A percentile compares a stretch with the other conserved stretches of the same genome.
phyloP scores from a whole-genome alignment of 2,329 filamentous ascomycete genomes.

The Coniochaeta prunicola region DNA sequence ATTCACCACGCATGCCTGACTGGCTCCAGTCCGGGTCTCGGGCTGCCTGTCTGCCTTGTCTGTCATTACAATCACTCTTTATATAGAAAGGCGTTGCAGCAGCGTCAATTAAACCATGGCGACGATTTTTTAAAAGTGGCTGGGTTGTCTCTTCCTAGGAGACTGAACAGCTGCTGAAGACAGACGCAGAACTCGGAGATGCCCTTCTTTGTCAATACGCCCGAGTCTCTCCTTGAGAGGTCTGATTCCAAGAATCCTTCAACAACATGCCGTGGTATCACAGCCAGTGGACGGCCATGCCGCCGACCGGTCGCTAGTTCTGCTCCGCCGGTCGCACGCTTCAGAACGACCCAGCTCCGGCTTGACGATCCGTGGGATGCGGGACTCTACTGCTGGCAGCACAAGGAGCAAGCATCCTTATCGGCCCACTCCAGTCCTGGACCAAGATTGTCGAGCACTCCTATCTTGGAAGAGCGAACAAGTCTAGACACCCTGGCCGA shows the following conservation, averaged over 20 bases:
- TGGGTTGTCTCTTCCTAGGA: background rate
- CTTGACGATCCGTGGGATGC: constrained; percentile 47
- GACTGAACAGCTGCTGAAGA: background rate
- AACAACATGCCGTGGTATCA: constrained; percentile 84
- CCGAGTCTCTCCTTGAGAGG: constrained; percentile 71
- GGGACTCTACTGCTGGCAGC: constrained; percentile 86
- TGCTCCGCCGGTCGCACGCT: constrained; percentile 18
- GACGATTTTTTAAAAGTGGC: background rate
- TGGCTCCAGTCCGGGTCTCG: too few species aligned
- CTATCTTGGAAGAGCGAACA: constrained; percentile 56
- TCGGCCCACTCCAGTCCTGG: constrained; percentile 39
- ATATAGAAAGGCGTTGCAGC: too few species aligned
- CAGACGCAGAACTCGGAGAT: constrained; percentile 27
- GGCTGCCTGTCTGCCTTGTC: too few species aligned
- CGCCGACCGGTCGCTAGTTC: constrained; percentile 58
- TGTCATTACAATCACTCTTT: too few species aligned
- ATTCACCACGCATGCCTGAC: background rate
- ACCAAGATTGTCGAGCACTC: constrained; percentile 33
- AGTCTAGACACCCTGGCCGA: constrained; percentile 86
- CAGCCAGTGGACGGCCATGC: constrained; percentile 74
- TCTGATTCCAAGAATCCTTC: constrained; percentile 79
- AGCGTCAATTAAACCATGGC: background rate
- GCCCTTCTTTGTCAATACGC: constrained; percentile 65
- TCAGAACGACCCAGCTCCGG: constrained; percentile 23
- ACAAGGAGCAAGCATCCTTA: constrained; percentile 72